A percentile compares a stretch with the other conserved stretches of the same genome.
phyloP scores from a whole-genome alignment of 2,329 filamentous ascomycete species.

The Aspergillus ochraceoroseus region DNA sequence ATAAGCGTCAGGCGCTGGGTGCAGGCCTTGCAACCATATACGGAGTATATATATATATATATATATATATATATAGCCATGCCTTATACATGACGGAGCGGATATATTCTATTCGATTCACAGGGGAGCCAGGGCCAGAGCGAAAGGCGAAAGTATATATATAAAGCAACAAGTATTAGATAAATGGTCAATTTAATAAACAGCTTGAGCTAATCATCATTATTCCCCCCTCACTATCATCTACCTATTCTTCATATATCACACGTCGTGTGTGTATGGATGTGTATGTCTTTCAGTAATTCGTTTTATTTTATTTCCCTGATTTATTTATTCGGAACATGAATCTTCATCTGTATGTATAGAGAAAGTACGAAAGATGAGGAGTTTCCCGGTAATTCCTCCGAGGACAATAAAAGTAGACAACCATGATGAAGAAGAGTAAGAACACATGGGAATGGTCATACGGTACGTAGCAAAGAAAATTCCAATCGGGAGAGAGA shows the following conservation, averaged over 20 bases:
- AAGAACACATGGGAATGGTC: slow-evolving; percentile 19
- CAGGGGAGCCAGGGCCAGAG: too few species aligned
- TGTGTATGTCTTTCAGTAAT: neutral
- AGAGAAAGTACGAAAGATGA: slow-evolving; percentile 12
- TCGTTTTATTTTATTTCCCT: slow-evolving; percentile 13
- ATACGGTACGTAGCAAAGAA: slow-evolving; percentile 22
- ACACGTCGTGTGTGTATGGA: neutral
- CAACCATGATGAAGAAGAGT: slow-evolving; percentile 11
- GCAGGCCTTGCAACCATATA: too few species aligned
- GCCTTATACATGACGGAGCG: too few species aligned
- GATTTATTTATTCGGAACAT: slow-evolving; percentile 21
- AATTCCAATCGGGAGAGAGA: slow-evolving; percentile 23
- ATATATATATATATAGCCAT: too few species aligned
- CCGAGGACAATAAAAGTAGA: slow-evolving; percentile 3
- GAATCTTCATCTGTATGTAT: slow-evolving; percentile 13
- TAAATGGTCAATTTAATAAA: too few species aligned
- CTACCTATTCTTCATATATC: neutral
- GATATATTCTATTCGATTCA: too few species aligned
- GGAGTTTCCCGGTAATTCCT: slow-evolving; percentile 9
- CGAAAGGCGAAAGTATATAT: too few species aligned
- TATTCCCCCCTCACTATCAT: too few species aligned
- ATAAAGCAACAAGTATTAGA: too few species aligned
- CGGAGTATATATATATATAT: too few species aligned
- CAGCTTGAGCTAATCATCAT: too few species aligned
- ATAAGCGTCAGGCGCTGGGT: too few species aligned